Percentiles rank a stretch among this genome's conserved stretches.
Conservation (phyloP, 805 yeast genomes). For the Kazachstania psychrophila region DNA sequence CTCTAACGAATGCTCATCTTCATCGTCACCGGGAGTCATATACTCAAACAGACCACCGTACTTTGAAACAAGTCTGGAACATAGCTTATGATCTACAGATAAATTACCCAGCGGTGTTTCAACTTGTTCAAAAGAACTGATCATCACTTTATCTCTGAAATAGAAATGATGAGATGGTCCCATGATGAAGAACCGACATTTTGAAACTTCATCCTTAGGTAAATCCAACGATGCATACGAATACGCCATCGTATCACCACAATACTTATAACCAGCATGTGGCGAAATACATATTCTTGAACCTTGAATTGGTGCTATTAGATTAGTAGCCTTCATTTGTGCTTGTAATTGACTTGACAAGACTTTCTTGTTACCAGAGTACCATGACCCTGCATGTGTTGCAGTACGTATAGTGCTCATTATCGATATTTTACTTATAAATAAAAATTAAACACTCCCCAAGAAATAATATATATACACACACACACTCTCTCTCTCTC, state of each 20-base stretch:
- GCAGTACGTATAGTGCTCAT: constrained; percentile 56
- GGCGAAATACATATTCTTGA: constrained; percentile 36
- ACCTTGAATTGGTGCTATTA: neutral
- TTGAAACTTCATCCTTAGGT: constrained; percentile 5
- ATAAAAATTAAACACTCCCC: too few relatives aligned
- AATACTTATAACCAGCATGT: constrained; percentile 87
- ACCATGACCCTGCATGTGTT: constrained; percentile 92
- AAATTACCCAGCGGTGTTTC: constrained; percentile 80
- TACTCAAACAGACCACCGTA: constrained; percentile 34
- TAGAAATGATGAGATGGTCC: constrained; percentile 94
- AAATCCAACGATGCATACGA: constrained; percentile 67
- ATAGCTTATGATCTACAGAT: constrained; percentile 48
- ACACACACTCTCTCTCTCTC: too few relatives aligned
- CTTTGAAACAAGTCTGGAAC: constrained; percentile 28
- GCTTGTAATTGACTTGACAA: constrained; percentile 44
- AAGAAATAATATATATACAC: too few relatives aligned
- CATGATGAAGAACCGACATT: constrained; percentile 61
- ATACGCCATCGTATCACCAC: constrained; percentile 70
- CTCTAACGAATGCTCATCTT: constrained; percentile 86
- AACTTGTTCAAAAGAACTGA: constrained; percentile 45
- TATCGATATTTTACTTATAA: too few relatives aligned
- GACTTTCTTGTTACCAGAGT: constrained; percentile 37
- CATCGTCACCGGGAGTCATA: constrained; percentile 57
- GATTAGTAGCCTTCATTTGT: constrained; percentile 28
- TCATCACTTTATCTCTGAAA: constrained; percentile 49